These are phyloP conservation scores for Aspergillus indologenus DNA, from an alignment of 495 filamentous ascomycete species.

Conservation along the genomic window DNA sequence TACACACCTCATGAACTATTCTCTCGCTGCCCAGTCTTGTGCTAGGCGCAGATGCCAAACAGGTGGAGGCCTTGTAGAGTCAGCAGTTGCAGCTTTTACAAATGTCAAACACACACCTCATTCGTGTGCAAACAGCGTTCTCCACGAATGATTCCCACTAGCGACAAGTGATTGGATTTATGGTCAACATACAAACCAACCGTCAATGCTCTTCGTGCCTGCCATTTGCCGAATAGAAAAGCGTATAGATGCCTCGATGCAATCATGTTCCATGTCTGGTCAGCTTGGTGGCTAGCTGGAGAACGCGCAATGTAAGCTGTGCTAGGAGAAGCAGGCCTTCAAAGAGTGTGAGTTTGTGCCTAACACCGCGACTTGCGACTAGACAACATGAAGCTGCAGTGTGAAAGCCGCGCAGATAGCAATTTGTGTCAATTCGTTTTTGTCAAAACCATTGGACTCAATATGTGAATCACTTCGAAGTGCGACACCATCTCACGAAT, in stretches of 20 bases:
- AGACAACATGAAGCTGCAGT: constrained; percentile 5
- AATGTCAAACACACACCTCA: background rate
- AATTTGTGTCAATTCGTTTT: background rate
- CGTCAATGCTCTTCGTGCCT: background rate
- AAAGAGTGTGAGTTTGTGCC: background rate
- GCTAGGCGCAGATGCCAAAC: background rate
- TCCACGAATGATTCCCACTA: background rate
- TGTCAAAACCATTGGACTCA: background rate
- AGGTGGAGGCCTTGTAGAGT: background rate
- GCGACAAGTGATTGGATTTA: background rate
- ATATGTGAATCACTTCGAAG: background rate
- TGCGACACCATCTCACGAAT: background rate
- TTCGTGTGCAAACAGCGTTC: background rate
- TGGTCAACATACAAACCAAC: background rate
- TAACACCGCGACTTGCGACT: background rate
- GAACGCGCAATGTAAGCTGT: background rate
- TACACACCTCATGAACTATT: background rate
- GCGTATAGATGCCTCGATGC: background rate
- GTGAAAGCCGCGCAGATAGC: background rate
- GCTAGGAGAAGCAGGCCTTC: background rate
- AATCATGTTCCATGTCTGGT: background rate
- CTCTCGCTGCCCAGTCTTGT: background rate
- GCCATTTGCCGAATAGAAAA: background rate
- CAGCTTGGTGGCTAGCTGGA: background rate
- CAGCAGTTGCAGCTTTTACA: background rate